These are phyloP conservation scores for Rauvolfia tetraphylla DNA, from an alignment of 257 asterid species.

Conservation along the genomic window DNA sequence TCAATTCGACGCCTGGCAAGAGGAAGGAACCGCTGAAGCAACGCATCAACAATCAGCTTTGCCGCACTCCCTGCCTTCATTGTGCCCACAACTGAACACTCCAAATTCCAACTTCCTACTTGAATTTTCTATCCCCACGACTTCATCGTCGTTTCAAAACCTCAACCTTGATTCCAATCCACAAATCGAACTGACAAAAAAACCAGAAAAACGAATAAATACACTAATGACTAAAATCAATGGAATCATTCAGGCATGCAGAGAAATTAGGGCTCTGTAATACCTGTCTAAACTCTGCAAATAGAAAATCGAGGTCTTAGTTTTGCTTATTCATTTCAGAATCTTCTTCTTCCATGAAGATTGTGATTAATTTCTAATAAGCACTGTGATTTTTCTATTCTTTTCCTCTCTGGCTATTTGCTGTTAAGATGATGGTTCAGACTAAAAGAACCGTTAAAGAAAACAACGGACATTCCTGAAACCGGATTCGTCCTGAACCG, in stretches of 20 bases:
- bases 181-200: neutral
- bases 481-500: constrained; percentile 2
- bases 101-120: constrained; percentile 15
- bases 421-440: constrained; percentile 11
- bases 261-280: constrained; percentile 15
- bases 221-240: neutral
- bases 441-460: neutral
- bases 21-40: constrained; percentile 97
- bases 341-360: constrained; percentile 16
- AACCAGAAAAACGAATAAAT: neutral
- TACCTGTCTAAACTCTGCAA: constrained; percentile 3
- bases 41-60: constrained; percentile 89
- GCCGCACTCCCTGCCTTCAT: constrained; percentile 99
- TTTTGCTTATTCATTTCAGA: neutral
- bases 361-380: neutral
- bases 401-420: constrained; percentile 20
- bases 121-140: neutral
- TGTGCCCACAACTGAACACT: constrained; percentile 15
- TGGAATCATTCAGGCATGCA: neutral
- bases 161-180: constrained; percentile 3
- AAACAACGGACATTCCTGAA: neutral
- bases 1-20: constrained; percentile 97
- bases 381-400: constrained; percentile 10
- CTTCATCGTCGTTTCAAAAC: neutral
- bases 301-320: neutral